Conservation (phyloP, 2,329 filamentous ascomycete genomes). For the Alternaria triticina region DNA sequence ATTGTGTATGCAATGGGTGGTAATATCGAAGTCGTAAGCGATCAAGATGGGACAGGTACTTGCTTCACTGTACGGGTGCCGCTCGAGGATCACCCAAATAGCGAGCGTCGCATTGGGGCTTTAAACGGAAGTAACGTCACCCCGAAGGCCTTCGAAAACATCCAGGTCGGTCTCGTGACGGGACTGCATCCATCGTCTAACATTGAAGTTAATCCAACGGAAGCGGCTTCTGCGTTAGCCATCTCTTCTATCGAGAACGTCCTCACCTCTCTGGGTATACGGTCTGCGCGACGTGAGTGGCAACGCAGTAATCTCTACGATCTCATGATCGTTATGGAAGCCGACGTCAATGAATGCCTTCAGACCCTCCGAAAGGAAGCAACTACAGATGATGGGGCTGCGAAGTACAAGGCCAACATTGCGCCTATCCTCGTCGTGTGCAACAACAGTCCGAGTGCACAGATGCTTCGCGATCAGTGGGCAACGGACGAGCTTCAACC, state of each 20-base stretch:
- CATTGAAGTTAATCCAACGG: background rate
- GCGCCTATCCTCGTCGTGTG: background rate
- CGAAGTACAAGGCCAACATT: background rate
- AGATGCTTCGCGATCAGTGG: background rate
- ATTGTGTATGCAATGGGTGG: background rate
- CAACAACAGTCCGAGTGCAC: background rate
- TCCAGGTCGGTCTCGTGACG: background rate
- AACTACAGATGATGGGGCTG: background rate
- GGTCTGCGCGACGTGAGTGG: background rate
- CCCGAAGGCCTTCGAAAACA: background rate
- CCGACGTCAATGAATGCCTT: background rate
- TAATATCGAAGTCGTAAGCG: background rate
- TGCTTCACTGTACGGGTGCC: background rate
- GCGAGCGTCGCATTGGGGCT: background rate
- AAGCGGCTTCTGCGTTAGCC: background rate
- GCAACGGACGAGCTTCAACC: background rate
- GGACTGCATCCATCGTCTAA: background rate
- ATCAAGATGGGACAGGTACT: background rate
- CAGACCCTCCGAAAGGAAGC: background rate
- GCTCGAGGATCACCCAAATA: background rate
- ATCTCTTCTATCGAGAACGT: background rate
- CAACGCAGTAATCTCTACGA: background rate
- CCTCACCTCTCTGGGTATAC: background rate
- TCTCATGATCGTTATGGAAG: background rate
- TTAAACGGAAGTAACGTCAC: background rate